Conservation (phyloP, 1,139 yeast species). For the Geotrichum citri-aurantii region DNA sequence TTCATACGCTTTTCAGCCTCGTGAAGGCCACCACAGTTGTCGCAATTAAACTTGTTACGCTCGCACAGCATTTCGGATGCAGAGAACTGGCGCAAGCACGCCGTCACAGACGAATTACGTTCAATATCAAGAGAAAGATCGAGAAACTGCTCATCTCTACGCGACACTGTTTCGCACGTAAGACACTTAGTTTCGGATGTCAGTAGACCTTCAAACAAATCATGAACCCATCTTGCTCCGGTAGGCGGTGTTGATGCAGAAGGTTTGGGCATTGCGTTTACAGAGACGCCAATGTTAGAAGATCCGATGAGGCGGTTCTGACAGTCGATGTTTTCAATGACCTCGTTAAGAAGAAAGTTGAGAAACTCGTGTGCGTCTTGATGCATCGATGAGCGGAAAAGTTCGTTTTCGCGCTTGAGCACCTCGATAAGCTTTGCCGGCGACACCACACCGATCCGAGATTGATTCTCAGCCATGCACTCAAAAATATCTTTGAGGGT, state of each 20-base stretch:
- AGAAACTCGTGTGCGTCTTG: slow-evolving; percentile 98
- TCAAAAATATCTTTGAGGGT: slow-evolving; percentile 83
- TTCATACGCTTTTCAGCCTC: slow-evolving; percentile 94
- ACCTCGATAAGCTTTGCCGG: slow-evolving; percentile 70
- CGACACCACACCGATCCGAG: slow-evolving; percentile 76
- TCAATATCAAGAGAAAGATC: slow-evolving; percentile 85
- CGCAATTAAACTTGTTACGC: slow-evolving; percentile 89
- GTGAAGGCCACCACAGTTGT: slow-evolving; percentile 81
- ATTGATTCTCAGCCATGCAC: slow-evolving; percentile 65
- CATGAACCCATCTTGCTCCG: slow-evolving; percentile 52
- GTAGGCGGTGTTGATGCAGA: slow-evolving; percentile 22
- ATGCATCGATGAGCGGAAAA: slow-evolving; percentile 89
- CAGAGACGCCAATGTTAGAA: slow-evolving; percentile 8
- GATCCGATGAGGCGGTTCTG: slow-evolving; percentile 19
- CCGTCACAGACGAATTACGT: slow-evolving; percentile 65
- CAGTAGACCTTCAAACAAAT: slow-evolving; percentile 75
- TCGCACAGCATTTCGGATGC: slow-evolving; percentile 81
- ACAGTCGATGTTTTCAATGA: slow-evolving; percentile 60
- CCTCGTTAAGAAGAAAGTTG: slow-evolving; percentile 75
- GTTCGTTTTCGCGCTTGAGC: slow-evolving; percentile 71
- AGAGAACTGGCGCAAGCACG: slow-evolving; percentile 72
- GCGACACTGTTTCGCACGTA: slow-evolving; percentile 81
- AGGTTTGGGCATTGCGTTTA: slow-evolving; percentile 29
- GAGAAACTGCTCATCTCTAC: slow-evolving; percentile 77
- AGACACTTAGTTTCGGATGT: slow-evolving; percentile 87